Evolutionary conservation across 2,329 filamentous ascomycete species (phyloP).

Genomic region (Coniochaeta hoffmannii): DNA sequence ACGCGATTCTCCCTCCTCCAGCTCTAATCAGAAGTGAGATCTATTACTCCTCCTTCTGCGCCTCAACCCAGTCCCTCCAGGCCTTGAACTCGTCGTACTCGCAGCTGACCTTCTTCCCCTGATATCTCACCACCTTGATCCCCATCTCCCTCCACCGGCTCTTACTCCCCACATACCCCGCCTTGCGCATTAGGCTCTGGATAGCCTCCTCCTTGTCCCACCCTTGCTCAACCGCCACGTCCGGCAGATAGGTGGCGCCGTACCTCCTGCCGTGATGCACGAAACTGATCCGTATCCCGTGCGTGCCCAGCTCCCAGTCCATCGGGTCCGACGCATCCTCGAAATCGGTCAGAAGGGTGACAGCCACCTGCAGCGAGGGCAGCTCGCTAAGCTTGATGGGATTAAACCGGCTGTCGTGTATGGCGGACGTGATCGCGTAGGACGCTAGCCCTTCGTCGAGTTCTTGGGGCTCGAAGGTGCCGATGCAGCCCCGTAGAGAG

Average conservation of each 20-base stretch:
- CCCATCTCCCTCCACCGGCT: slow-evolving; percentile 75
- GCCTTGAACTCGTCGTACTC: slow-evolving; percentile 67
- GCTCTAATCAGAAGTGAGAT: slow-evolving; percentile 6
- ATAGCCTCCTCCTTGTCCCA: slow-evolving; percentile 93
- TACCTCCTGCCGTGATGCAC: slow-evolving; percentile 64
- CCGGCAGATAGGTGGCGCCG: slow-evolving; percentile 84
- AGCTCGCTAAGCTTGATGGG: slow-evolving; percentile 49
- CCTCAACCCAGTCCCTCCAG: slow-evolving; percentile 68
- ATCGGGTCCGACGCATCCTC: slow-evolving; percentile 65
- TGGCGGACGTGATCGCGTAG: slow-evolving; percentile 75
- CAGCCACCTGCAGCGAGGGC: slow-evolving; percentile 52
- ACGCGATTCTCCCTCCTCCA: not conserved
- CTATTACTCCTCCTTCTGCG: slow-evolving; percentile 14
- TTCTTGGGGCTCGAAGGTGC: slow-evolving; percentile 77
- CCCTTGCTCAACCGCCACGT: slow-evolving; percentile 85
- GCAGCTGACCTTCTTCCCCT: slow-evolving; percentile 70
- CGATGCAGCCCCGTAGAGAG: slow-evolving; percentile 85
- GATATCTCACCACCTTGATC: slow-evolving; percentile 74
- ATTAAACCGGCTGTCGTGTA: slow-evolving; percentile 56
- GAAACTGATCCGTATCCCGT: slow-evolving; percentile 85
- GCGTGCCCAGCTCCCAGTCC: slow-evolving; percentile 81
- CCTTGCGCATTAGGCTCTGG: slow-evolving; percentile 86
- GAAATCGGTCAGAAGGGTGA: slow-evolving; percentile 82
- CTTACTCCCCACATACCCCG: slow-evolving; percentile 78
- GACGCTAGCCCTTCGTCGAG: slow-evolving; percentile 65